These are phyloP conservation scores for Corylus americana DNA, from an alignment of 306 rosid genomes.

Conservation along the genomic window DNA sequence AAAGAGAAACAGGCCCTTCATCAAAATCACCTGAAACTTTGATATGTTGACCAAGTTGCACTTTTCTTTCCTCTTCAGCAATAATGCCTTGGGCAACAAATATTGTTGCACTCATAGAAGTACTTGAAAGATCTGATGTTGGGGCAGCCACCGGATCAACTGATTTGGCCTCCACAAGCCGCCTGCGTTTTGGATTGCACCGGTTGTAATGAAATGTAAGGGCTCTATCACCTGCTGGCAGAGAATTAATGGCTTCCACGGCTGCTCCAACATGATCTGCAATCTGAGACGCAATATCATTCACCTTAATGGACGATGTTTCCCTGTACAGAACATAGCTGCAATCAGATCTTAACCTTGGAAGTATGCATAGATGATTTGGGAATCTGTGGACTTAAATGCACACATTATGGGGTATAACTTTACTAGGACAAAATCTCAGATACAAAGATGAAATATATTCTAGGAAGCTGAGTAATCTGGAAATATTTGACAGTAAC, in stretches of 20 bases:
- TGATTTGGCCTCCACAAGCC: slow-evolving; percentile 54
- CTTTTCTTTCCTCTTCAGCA: slow-evolving; percentile 44
- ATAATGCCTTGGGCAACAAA: slow-evolving; percentile 42
- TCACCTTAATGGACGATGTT: slow-evolving; percentile 92
- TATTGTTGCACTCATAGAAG: slow-evolving; percentile 44
- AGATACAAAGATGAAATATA: slow-evolving; percentile 15
- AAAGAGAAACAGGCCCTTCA: slow-evolving; percentile 69
- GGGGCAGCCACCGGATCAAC: slow-evolving; percentile 38
- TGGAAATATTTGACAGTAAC: slow-evolving; percentile 40
- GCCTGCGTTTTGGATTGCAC: slow-evolving; percentile 76
- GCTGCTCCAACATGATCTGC: slow-evolving; percentile 88
- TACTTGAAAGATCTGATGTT: slow-evolving; percentile 37
- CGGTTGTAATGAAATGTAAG: slow-evolving; percentile 82
- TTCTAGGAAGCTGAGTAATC: slow-evolving; percentile 31
- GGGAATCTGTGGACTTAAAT: not conserved
- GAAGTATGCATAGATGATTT: not conserved
- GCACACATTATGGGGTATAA: not conserved
- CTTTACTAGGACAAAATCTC: slow-evolving; percentile 5
- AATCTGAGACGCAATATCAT: slow-evolving; percentile 88
- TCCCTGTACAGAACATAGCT: slow-evolving; percentile 64
- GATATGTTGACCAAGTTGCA: slow-evolving; percentile 33
- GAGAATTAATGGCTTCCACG: slow-evolving; percentile 76
- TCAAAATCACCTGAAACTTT: slow-evolving; percentile 47
- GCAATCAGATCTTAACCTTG: slow-evolving; percentile 27
- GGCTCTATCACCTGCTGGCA: slow-evolving; percentile 58